These are phyloP conservation scores for Skeletonema costatum DNA, from an alignment of 108 stramenopile species.

Conservation along the genomic window DNA sequence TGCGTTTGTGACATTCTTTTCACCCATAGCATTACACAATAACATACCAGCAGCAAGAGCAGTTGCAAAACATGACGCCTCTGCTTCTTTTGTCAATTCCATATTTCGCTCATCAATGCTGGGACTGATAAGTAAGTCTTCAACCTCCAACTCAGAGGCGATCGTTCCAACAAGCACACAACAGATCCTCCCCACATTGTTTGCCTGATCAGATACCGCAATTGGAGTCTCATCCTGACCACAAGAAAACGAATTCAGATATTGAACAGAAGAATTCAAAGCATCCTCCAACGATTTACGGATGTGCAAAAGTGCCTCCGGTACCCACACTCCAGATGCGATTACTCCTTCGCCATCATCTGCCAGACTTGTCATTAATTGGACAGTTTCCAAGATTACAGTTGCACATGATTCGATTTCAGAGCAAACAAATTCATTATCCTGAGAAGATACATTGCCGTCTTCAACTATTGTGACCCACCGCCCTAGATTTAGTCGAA, in stretches of 20 bases:
- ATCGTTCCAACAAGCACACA: slow-evolving; percentile 36
- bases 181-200: slow-evolving; percentile 19
- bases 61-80: slow-evolving; percentile 10
- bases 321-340: slow-evolving; percentile 7
- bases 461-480: slow-evolving; percentile 26
- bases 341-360: slow-evolving; percentile 18
- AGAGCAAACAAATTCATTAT: neutral
- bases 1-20: neutral
- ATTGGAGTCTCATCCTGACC: neutral
- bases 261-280: slow-evolving; percentile 41
- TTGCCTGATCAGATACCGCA: neutral
- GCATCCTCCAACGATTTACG: slow-evolving; percentile 46
- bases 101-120: neutral
- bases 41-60: slow-evolving; percentile 18
- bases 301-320: slow-evolving; percentile 40
- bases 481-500: slow-evolving; percentile 30
- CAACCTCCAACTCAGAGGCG: slow-evolving; percentile 39
- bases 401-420: slow-evolving; percentile 19
- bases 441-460: neutral
- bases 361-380: slow-evolving; percentile 35
- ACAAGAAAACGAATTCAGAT: slow-evolving; percentile 6
- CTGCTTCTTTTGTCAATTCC: neutral
- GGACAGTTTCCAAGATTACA: slow-evolving; percentile 33
- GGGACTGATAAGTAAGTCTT: slow-evolving; percentile 14
- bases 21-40: slow-evolving; percentile 18